Evolutionary conservation across 2,329 filamentous ascomycete species (phyloP).

Genomic region (Colletotrichum australisinense): DNA sequence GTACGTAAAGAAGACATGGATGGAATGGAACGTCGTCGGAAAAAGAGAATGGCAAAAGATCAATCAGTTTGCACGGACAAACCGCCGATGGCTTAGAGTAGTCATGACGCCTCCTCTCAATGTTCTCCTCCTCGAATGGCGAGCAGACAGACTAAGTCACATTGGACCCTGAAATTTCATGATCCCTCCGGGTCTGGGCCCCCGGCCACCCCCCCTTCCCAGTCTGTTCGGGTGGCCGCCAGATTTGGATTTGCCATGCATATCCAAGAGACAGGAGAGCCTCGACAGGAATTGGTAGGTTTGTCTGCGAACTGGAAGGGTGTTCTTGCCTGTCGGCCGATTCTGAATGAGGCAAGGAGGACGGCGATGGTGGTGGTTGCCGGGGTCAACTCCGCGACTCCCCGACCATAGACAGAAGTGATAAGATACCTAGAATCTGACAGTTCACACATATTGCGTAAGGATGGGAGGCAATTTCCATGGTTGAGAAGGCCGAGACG

Average conservation of each 20-base stretch:
- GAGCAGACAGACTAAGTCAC: not conserved
- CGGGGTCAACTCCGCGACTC: not conserved
- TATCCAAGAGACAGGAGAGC: not conserved
- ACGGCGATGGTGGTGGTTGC: not conserved
- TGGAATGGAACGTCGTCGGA: not conserved
- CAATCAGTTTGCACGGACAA: not conserved
- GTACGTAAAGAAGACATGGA: not conserved
- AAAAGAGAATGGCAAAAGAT: not conserved
- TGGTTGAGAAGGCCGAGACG: not conserved
- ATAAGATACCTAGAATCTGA: not conserved
- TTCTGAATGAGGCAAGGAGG: slow-evolving; percentile 3
- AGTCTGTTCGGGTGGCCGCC: not conserved
- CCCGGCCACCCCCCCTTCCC: not conserved
- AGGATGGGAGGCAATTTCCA: not conserved
- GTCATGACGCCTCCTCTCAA: slow-evolving; percentile 11
- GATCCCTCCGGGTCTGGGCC: slow-evolving; percentile 6
- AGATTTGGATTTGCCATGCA: slow-evolving; percentile 26
- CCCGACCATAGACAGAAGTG: not conserved
- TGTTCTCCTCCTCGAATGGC: not conserved
- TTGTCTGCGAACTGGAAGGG: not conserved
- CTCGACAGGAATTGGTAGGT: not conserved
- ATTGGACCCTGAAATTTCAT: slow-evolving; percentile 32
- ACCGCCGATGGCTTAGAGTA: not conserved
- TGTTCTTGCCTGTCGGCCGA: not conserved
- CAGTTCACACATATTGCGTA: too few species aligned